Conservation (phyloP, 768 basidiomycete genomes). For the Boletales sp. region DNA sequence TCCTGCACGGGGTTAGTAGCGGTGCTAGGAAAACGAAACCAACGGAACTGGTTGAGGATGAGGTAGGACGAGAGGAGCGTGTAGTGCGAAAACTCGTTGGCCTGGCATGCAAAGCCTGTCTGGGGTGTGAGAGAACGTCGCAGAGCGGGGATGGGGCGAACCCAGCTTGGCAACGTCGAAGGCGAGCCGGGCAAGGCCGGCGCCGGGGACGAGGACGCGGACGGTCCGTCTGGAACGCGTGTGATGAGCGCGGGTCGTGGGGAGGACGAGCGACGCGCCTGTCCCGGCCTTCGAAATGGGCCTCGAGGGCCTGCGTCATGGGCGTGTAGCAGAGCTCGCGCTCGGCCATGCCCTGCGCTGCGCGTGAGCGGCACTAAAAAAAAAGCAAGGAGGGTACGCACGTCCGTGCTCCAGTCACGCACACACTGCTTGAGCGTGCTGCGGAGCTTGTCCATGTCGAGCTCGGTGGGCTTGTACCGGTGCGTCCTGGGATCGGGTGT, state of each 20-base stretch:
- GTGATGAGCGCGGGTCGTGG: no score
- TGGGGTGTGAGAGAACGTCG: not conserved
- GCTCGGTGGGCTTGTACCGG: constrained; percentile 53
- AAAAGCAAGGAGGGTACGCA: constrained; percentile 26
- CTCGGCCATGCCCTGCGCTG: constrained; percentile 63
- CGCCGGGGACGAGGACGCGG: constrained; percentile 84
- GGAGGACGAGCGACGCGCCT: constrained; percentile 33
- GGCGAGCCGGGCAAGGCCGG: constrained; percentile 83
- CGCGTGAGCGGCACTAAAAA: not conserved
- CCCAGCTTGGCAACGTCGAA: constrained; percentile 85
- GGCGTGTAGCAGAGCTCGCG: constrained; percentile 79
- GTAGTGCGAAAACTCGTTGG: constrained; percentile 94
- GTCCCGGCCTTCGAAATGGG: constrained; percentile 52
- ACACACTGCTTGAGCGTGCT: constrained; percentile 93
- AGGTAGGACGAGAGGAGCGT: constrained; percentile 90
- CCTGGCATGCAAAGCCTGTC: constrained; percentile 85
- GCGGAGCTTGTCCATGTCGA: constrained; percentile 86
- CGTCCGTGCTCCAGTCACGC: constrained; percentile 88
- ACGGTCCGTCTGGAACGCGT: constrained; percentile 42
- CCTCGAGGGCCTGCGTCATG: constrained; percentile 69
- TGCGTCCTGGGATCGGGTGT: no score
- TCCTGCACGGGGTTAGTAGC: constrained; percentile 36
- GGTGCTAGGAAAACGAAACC: no score
- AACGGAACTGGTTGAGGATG: constrained; percentile 56
- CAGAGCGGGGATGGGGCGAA: constrained; percentile 23